Evolutionary conservation across 2,329 filamentous ascomycete species (phyloP).

Genomic region (Escovopsis sp.): DNA sequence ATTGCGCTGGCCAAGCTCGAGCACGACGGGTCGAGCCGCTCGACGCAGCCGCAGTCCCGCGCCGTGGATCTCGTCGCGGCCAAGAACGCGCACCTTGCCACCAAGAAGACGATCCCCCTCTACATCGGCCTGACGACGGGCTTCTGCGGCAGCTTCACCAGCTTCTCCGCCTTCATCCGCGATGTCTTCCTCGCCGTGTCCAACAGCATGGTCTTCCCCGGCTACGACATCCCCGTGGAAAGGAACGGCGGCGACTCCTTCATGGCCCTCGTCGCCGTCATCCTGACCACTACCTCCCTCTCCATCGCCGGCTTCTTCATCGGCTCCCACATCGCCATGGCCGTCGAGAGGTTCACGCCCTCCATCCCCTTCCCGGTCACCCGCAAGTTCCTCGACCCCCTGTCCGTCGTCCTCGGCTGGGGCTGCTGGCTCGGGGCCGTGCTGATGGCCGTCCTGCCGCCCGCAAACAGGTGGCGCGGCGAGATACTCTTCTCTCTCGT

Average conservation of each 20-base stretch:
- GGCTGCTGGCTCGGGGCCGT: constrained; percentile 68
- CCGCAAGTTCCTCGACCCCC: constrained; percentile 48
- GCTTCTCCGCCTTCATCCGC: constrained; percentile 73
- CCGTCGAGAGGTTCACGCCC: constrained; percentile 42
- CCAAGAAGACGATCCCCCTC: constrained; percentile 76
- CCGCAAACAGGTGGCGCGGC: constrained; percentile 61
- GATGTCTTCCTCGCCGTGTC: constrained; percentile 68
- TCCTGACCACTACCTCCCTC: constrained; percentile 57
- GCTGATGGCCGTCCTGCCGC: constrained; percentile 57
- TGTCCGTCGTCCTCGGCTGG: constrained; percentile 49
- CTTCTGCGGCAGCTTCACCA: constrained; percentile 82
- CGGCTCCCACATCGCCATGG: constrained; percentile 61
- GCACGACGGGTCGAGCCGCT: constrained; percentile 24
- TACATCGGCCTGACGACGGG: constrained; percentile 79
- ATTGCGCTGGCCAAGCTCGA: constrained; percentile 17
- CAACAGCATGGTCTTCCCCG: constrained; percentile 45
- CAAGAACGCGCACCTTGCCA: constrained; percentile 43
- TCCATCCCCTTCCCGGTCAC: constrained; percentile 42
- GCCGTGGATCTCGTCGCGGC: constrained; percentile 26
- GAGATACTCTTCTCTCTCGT: constrained; percentile 61
- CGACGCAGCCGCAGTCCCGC: constrained; percentile 2
- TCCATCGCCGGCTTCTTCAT: constrained; percentile 54
- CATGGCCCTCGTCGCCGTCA: constrained; percentile 62
- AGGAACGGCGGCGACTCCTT: constrained; percentile 68
- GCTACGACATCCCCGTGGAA: constrained; percentile 20